Conservation (phyloP, 768 basidiomycete species). For the Phylloporus scabripes region DNA sequence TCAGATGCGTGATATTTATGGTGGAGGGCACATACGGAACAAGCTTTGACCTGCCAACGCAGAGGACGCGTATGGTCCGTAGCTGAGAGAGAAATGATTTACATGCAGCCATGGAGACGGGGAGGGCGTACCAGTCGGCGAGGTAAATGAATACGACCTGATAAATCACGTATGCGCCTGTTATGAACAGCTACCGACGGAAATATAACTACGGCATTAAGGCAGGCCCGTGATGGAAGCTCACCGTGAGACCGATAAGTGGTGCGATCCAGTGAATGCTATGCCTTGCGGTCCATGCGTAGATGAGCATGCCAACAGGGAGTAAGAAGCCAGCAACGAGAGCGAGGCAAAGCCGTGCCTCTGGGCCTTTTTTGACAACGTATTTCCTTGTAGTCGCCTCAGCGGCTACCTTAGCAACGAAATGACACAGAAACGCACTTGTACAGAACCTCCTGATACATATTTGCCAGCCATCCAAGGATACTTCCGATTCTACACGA, state of each 20-base stretch:
- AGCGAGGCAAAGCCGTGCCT: constrained; percentile 57
- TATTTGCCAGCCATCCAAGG: constrained; percentile 42
- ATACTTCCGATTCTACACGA: constrained; percentile 47
- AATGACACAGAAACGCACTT: constrained; percentile 30
- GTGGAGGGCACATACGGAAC: constrained; percentile 36
- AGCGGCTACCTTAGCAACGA: not conserved
- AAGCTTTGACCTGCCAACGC: constrained; percentile 65
- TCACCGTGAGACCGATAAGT: constrained; percentile 24
- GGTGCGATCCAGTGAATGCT: constrained; percentile 54
- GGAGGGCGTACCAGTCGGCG: constrained; percentile 49
- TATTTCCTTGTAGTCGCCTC: constrained; percentile 24
- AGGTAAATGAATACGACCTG: constrained; percentile 56
- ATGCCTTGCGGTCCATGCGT: constrained; percentile 59
- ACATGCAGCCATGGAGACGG: not conserved
- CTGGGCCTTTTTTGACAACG: constrained; percentile 34
- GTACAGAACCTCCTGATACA: constrained; percentile 48
- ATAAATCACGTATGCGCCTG: constrained; percentile 50
- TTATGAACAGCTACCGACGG: constrained; percentile 41
- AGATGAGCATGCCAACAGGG: constrained; percentile 64
- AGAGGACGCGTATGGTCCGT: constrained; percentile 60
- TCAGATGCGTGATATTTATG: constrained; percentile 3
- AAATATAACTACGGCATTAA: constrained; percentile 1
- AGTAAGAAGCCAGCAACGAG: constrained; percentile 51
- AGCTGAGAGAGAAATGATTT: constrained; percentile 25
- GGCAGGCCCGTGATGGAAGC: not conserved